Conservation (phyloP, 257 asterid species). For the Penstemon barbatus region DNA sequence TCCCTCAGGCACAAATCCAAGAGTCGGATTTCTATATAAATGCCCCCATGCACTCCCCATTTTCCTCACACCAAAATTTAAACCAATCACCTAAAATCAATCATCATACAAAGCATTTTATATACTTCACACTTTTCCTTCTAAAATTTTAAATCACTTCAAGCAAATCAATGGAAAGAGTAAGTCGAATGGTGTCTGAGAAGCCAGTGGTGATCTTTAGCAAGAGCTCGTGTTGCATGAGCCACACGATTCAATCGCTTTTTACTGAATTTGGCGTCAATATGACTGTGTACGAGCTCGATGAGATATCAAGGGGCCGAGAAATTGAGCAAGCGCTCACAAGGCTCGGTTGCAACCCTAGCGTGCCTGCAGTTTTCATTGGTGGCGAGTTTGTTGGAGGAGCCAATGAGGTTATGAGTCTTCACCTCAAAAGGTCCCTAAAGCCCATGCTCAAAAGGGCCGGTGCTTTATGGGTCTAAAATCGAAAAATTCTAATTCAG, state of each 20-base stretch:
- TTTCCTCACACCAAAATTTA: conserved; percentile 28
- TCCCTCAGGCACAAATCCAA: background rate
- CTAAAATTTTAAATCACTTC: background rate
- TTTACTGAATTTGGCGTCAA: conserved; percentile 39
- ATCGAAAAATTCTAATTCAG: too few relatives aligned
- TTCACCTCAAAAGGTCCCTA: conserved; percentile 32
- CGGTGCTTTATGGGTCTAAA: conserved; percentile 38
- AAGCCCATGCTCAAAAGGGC: conserved; percentile 40
- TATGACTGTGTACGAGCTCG: conserved; percentile 40
- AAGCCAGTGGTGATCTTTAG: conserved; percentile 48
- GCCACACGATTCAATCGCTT: conserved; percentile 41
- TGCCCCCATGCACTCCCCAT: conserved; percentile 17
- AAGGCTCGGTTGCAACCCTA: conserved; percentile 30
- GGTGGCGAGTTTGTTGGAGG: conserved; percentile 48
- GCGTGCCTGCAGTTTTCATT: conserved; percentile 45
- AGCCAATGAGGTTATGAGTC: conserved; percentile 38
- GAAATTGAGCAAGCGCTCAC: conserved; percentile 40
- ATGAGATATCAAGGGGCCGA: conserved; percentile 32
- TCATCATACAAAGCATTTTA: background rate
- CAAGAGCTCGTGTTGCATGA: conserved; percentile 43
- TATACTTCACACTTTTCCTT: background rate
- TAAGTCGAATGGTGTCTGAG: conserved; percentile 34
- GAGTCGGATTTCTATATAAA: conserved; percentile 24
- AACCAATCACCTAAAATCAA: background rate
- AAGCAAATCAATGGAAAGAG: conserved; percentile 30